Evolutionary conservation across 164 flowering plant species (phyloP).

Genomic region (Aristolochia fimbriata): DNA sequence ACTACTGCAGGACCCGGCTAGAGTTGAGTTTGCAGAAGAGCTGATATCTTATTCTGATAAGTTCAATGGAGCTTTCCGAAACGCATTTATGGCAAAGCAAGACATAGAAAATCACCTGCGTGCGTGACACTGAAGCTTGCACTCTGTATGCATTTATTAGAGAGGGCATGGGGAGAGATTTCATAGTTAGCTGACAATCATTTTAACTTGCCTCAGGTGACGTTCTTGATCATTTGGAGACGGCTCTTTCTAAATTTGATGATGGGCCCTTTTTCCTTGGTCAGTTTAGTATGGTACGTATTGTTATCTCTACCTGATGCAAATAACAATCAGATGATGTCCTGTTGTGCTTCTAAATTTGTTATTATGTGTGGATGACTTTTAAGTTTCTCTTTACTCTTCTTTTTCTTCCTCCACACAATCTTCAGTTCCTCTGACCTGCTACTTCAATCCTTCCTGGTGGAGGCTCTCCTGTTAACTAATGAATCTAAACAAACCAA

Average conservation of each 20-base stretch:
- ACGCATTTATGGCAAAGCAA: constrained; percentile 27
- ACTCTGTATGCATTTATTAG: background rate
- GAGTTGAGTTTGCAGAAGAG: constrained; percentile 67
- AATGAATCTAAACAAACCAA: too few species aligned
- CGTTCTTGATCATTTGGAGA: constrained; percentile 65
- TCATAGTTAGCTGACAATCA: too few species aligned
- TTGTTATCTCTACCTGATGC: background rate
- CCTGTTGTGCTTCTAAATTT: background rate
- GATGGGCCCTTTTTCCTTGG: constrained; percentile 96
- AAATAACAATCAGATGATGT: background rate
- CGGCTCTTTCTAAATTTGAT: constrained; percentile 62
- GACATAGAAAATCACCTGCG: constrained; percentile 35
- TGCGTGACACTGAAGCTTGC: constrained; percentile 14
- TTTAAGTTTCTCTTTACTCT: too few species aligned
- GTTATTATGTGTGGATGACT: too few species aligned
- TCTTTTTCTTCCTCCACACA: too few species aligned
- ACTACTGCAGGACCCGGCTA: constrained; percentile 49
- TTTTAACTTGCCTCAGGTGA: constrained; percentile 27
- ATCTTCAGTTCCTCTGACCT: too few species aligned
- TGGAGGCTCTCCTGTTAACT: too few species aligned
- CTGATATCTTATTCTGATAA: constrained; percentile 42
- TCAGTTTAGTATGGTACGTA: constrained; percentile 59
- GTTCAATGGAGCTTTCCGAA: constrained; percentile 27
- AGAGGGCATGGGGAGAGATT: too few species aligned
- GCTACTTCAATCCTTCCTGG: too few species aligned